Percentiles rank a stretch among this genome's conserved stretches.
phyloP scores from a whole-genome alignment of 192 early-diverging fungal species.

The Chytriomyces confervae region DNA sequence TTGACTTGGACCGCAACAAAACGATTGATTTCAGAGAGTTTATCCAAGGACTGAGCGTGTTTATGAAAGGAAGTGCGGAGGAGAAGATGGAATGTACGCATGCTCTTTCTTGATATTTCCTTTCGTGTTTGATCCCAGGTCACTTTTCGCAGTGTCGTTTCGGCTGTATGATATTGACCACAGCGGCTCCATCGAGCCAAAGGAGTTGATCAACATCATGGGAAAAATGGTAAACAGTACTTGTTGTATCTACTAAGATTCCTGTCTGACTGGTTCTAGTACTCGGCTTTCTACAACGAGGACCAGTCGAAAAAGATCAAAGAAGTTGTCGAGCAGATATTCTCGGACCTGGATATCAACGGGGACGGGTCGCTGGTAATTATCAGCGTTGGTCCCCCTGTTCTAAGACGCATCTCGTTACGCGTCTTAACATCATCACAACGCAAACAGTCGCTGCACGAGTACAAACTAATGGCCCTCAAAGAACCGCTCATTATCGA shows the following conservation, averaged over 20 bases:
- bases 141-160: conserved; percentile 67
- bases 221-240: conserved; percentile 67
- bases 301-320: conserved; percentile 71
- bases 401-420: background rate
- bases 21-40: conserved; percentile 67
- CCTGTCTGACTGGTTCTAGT: conserved; percentile 22
- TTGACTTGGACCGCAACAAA: conserved; percentile 73
- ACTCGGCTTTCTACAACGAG: conserved; percentile 66
- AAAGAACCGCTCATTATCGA: conserved; percentile 81
- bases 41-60: conserved; percentile 69
- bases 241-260: background rate
- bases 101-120: background rate
- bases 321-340: conserved; percentile 71
- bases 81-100: conserved; percentile 75
- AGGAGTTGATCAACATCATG: conserved; percentile 75
- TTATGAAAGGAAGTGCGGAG: conserved; percentile 78
- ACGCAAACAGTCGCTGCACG: conserved; percentile 62
- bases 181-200: conserved; percentile 73
- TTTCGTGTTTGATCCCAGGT: background rate
- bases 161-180: conserved; percentile 81
- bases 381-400: background rate
- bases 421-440: conserved; percentile 1
- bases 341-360: conserved; percentile 81
- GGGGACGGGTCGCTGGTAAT: conserved; percentile 75
- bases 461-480: conserved; percentile 79